Conservation (phyloP, 257 asterid genomes). For the Datura wrightii region DNA sequence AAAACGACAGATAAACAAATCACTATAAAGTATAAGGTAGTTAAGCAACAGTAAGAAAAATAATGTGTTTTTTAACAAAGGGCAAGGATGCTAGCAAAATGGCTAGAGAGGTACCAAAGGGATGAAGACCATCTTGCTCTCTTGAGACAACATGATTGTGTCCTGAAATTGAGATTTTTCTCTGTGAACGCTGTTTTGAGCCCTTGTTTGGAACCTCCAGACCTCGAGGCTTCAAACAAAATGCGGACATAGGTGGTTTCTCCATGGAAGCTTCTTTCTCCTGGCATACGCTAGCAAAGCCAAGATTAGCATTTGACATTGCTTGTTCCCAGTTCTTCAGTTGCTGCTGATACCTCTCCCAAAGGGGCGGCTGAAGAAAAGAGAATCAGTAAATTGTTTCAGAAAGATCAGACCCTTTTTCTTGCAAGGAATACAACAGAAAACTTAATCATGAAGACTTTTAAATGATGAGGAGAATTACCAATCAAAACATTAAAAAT, state of each 20-base stretch:
- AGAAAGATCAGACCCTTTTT: conserved; percentile 19
- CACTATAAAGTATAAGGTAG: neutral
- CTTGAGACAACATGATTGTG: conserved; percentile 61
- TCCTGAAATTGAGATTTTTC: conserved; percentile 71
- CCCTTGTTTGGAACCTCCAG: conserved; percentile 85
- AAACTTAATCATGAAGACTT: conserved; percentile 1
- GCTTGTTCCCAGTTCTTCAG: conserved; percentile 83
- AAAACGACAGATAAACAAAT: conserved; percentile 30
- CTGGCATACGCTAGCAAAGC: conserved; percentile 54
- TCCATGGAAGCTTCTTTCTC: conserved; percentile 61
- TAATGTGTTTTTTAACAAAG: neutral
- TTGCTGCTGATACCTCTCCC: conserved; percentile 90
- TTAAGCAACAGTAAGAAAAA: neutral
- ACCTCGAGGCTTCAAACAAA: conserved; percentile 92
- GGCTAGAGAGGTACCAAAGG: conserved; percentile 48
- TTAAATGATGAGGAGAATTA: neutral
- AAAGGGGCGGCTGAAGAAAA: conserved; percentile 82
- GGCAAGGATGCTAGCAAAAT: neutral
- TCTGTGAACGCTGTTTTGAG: conserved; percentile 88
- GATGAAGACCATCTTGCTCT: conserved; percentile 65
- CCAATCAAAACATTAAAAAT: neutral
- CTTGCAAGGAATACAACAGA: neutral
- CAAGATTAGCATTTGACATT: conserved; percentile 55
- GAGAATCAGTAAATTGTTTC: conserved; percentile 28
- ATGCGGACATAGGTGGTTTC: conserved; percentile 92